Base-by-base conservation (phyloP, 2,329 filamentous ascomycete genomes). In the Metarhizium sp. region DNA sequence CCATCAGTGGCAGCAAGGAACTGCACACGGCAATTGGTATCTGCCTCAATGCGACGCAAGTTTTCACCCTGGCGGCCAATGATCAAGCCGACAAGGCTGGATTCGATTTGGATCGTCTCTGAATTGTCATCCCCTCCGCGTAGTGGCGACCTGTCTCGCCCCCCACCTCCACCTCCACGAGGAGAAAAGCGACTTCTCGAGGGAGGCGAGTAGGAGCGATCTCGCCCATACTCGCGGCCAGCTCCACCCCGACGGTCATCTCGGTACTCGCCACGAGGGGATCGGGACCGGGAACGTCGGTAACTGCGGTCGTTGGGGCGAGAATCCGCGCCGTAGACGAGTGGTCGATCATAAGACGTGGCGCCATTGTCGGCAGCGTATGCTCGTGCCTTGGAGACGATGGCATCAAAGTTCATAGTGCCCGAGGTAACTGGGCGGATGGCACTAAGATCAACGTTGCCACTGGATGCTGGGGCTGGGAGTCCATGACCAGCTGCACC, bases 1-100 rank as follows among this genome's bases (percentile, higher is more conserved):
- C 82, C 84, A 65, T 90, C 86, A 57, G 84, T 82, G 16, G 88
- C 82, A 38, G 90, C 87, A 57, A 95, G 79, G 67, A 96, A 96
- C 71, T 96, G 91, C 30, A 96, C 90, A 57, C 91, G 81, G 63
- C 90, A 92, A 54, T 84, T 84, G 50, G 87, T 90, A 63, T 95
- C 90, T 49, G 82, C 77, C 71, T 96, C 92, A 60, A 96, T 90
- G 57, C 89, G 85, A 61, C 90, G 80, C 47, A 96, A 75, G 63
- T 95, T 96, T 73, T 96, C 92, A 61, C 91, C 91, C 66, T 92
- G 88, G 58, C 91, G 84, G 53, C 91, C 91, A 66, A 96, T 96
- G 65, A 96, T 95, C 38, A 96, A 77, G 46, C 91, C 91, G 52
- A 96, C 91, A 50, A 95, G 79, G 63, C 85, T 88, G 25, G 89